These are phyloP conservation scores for Botrytis galanthina DNA, from an alignment of 2,329 filamentous ascomycete species.

Conservation along the genomic window DNA sequence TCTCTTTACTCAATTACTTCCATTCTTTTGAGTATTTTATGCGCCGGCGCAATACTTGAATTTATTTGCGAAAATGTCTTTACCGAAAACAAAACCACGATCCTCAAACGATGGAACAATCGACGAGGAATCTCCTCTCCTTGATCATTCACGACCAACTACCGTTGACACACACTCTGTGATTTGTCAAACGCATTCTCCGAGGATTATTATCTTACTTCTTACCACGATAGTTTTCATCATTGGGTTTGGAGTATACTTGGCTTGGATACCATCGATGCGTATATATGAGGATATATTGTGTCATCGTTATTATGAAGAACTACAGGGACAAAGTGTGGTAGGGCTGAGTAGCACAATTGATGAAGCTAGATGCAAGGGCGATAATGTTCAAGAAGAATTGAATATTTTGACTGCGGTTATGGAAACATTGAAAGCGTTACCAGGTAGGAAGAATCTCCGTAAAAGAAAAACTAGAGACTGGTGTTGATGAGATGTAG, in stretches of 20 bases:
- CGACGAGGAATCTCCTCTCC: slow-evolving; percentile 20
- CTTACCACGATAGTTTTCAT: slow-evolving; percentile 39
- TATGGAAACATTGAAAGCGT: slow-evolving; percentile 36
- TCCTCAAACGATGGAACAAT: neutral
- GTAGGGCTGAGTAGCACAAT: slow-evolving; percentile 34
- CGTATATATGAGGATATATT: slow-evolving; percentile 43
- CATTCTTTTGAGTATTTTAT: neutral
- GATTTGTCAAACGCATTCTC: slow-evolving; percentile 24
- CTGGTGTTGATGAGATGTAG: slow-evolving; percentile 21
- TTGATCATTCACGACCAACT: slow-evolving; percentile 7
- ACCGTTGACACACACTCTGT: neutral
- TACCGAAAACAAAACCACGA: neutral
- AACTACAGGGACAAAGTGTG: slow-evolving; percentile 27
- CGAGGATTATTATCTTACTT: slow-evolving; percentile 38
- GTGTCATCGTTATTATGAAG: slow-evolving; percentile 42
- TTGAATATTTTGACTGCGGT: slow-evolving; percentile 41
- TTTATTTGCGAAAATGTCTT: slow-evolving; percentile 6
- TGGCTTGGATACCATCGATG: slow-evolving; percentile 39
- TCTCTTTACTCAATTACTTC: neutral
- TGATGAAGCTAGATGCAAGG: slow-evolving; percentile 42
- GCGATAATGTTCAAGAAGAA: slow-evolving; percentile 40
- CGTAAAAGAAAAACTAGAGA: neutral
- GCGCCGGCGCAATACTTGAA: slow-evolving; percentile 9
- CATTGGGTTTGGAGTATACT: slow-evolving; percentile 33
- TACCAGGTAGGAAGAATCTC: slow-evolving; percentile 33